Conservation (phyloP, 73 alveolate genomes). For the Blepharisma stoltei region DNA sequence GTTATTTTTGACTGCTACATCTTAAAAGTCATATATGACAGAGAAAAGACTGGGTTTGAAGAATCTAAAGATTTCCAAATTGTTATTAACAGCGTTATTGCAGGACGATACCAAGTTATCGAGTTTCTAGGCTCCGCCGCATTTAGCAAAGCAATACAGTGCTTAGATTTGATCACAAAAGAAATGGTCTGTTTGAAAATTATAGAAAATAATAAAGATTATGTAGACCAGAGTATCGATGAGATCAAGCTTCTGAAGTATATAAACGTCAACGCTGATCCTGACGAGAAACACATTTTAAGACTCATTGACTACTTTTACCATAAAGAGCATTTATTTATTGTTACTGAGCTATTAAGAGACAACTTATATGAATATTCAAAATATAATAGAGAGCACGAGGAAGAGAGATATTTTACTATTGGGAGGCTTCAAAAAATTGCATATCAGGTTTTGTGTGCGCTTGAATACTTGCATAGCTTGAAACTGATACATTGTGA, state of each 20-base stretch:
- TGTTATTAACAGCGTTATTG: conserved; percentile 88
- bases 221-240: conserved; percentile 96
- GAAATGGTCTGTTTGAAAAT: conserved; percentile 98
- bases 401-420: conserved; percentile 91
- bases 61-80: conserved; percentile 97
- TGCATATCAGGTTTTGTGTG: conserved; percentile 83
- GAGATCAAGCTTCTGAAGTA: conserved; percentile 97
- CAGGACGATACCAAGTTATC: conserved; percentile 95
- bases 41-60: conserved; percentile 99
- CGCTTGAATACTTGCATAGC: conserved; percentile 82
- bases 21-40: conserved; percentile 96
- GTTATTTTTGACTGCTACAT: conserved; percentile 97
- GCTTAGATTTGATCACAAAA: conserved; percentile 93
- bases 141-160: conserved; percentile 81
- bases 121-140: conserved; percentile 99
- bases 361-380: conserved; percentile 98
- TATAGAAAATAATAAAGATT: conserved; percentile 98
- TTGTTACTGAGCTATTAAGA: conserved; percentile 96
- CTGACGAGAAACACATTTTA: conserved; percentile 84
- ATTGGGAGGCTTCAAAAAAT: conserved; percentile 86
- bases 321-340: conserved; percentile 96
- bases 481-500: conserved; percentile 93
- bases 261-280: conserved; percentile 93
- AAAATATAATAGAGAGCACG: conserved; percentile 93
- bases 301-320: conserved; percentile 89